Evolutionary conservation across 2,329 filamentous ascomycete species (phyloP).

Genomic region (Aspergillus neotritici): DNA sequence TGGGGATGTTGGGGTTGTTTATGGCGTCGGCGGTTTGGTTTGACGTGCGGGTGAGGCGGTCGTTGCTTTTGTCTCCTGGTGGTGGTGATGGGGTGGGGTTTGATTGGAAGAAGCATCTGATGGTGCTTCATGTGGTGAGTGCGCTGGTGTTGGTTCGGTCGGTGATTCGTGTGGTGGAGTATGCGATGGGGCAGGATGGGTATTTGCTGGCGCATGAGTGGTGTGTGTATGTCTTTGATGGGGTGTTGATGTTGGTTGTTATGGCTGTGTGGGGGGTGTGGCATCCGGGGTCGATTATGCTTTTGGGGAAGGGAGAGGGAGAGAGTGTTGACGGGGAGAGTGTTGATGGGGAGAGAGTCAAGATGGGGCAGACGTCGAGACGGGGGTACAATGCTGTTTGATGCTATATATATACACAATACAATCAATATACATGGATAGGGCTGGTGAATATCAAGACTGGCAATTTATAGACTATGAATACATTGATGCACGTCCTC

Average conservation of each 20-base stretch:
- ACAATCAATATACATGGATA: no score
- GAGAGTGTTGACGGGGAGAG: not conserved
- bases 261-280: conserved; percentile 13
- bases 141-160: conserved; percentile 40
- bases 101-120: conserved; percentile 12
- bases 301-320: not conserved
- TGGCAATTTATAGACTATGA: no score
- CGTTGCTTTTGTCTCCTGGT: not conserved
- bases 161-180: conserved; percentile 48
- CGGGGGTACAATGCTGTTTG: not conserved
- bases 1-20: conserved; percentile 24
- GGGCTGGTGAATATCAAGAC: no score
- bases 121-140: conserved; percentile 19
- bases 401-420: not conserved
- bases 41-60: conserved; percentile 13
- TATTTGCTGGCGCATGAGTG: conserved; percentile 41
- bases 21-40: conserved; percentile 19
- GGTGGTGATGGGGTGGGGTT: conserved; percentile 3
- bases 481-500: no score
- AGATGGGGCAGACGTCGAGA: no score
- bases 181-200: conserved; percentile 37
- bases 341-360: no score
- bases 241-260: conserved; percentile 31
- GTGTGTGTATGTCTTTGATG: conserved; percentile 44
- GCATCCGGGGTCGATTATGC: conserved; percentile 4